Evolutionary conservation across 371 early-diverging fungal genomes (phyloP).

Genomic region (Mortierella sp.): DNA sequence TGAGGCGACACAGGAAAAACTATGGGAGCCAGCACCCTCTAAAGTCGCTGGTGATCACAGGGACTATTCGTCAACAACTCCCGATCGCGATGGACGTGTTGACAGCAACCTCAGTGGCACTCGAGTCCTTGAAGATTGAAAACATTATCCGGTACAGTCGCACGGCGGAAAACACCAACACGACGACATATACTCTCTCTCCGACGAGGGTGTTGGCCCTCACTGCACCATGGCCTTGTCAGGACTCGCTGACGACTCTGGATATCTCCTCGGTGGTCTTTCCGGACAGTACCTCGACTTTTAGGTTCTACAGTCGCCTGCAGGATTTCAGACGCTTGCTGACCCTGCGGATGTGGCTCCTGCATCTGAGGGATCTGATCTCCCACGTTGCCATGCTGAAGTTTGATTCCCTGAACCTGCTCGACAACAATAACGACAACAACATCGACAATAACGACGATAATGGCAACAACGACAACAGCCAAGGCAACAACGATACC

Average conservation of each 20-base stretch:
- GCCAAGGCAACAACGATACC: not conserved
- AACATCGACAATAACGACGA: not conserved
- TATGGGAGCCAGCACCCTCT: not conserved
- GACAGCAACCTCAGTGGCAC: not conserved
- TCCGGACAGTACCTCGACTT: not conserved
- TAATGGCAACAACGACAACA: not conserved
- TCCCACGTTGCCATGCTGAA: not conserved
- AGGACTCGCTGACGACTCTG: not conserved
- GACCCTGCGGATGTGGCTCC: not conserved
- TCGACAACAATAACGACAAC: too few species aligned
- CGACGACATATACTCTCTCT: not conserved
- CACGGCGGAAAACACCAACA: not conserved
- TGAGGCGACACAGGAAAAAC: not conserved
- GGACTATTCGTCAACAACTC: not conserved
- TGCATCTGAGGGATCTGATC: not conserved
- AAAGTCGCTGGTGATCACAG: not conserved
- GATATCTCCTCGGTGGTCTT: conserved; percentile 1
- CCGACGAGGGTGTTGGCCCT: not conserved
- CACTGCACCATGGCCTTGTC: not conserved
- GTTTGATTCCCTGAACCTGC: not conserved
- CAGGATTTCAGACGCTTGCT: not conserved
- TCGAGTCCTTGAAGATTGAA: not conserved
- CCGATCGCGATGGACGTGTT: not conserved
- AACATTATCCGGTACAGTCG: conserved; percentile 6
- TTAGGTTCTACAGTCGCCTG: not conserved